Percentiles rank a stretch among this genome's conserved stretches.
Conservation (phyloP, 257 asterid genomes). For the Nicotiana otophora region DNA sequence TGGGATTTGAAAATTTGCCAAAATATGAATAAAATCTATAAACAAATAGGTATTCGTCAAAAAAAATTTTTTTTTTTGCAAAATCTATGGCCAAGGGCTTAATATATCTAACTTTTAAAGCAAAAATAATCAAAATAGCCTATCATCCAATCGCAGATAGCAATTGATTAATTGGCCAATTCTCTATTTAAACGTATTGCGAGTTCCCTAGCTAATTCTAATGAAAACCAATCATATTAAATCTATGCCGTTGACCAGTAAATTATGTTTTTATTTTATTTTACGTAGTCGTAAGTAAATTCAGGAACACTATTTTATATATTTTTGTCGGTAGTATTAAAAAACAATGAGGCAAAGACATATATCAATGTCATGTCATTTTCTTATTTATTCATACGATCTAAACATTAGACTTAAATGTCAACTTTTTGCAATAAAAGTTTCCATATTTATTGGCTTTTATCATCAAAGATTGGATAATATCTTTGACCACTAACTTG, state of each 20-base stretch:
- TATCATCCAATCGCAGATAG: too few relatives aligned
- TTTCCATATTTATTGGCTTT: slow-evolving; percentile 8
- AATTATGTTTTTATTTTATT: too few relatives aligned
- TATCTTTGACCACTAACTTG: slow-evolving; percentile 8
- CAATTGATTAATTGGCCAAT: too few relatives aligned
- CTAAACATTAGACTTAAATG: not conserved
- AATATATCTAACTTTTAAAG: too few relatives aligned
- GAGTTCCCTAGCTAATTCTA: not conserved
- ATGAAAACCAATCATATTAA: not conserved
- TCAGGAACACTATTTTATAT: not conserved
- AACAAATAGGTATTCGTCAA: too few relatives aligned
- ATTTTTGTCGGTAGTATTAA: not conserved
- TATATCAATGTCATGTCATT: not conserved
- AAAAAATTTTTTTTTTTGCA: too few relatives aligned
- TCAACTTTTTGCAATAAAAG: not conserved
- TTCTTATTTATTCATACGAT: not conserved
- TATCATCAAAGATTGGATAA: not conserved
- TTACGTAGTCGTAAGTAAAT: not conserved
- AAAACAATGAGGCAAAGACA: not conserved
- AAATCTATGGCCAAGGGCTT: too few relatives aligned
- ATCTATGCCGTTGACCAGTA: not conserved
- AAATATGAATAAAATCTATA: too few relatives aligned
- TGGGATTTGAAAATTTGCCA: too few relatives aligned
- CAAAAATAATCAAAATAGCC: too few relatives aligned
- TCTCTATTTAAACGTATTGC: not conserved